Evolutionary conservation across 78 protist genomes (phyloP).

Genomic region (Planoprotostelium fungivorum): DNA sequence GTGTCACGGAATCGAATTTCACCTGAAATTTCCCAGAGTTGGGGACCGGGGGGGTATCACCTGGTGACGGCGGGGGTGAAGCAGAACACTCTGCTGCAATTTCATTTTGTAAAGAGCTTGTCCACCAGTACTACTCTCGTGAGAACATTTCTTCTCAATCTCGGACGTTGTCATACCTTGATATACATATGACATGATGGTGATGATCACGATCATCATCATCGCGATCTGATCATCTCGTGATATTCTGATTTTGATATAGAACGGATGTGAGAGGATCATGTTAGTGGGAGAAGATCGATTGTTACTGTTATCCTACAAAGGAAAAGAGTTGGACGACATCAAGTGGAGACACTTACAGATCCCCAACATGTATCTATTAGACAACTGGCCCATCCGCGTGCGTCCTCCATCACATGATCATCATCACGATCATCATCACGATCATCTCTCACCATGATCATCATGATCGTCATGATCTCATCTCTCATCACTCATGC

Average conservation of each 20-base stretch:
- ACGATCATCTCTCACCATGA: neutral
- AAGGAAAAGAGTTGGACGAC: conserved; percentile 58
- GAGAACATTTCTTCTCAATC: neutral
- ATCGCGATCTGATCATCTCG: no score
- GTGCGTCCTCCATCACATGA: neutral
- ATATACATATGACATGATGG: neutral
- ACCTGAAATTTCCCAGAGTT: conserved; percentile 4
- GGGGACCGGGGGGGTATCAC: conserved; percentile 64
- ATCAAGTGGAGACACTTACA: conserved; percentile 60
- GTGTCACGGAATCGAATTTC: neutral
- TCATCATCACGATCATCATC: neutral
- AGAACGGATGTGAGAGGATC: conserved; percentile 46
- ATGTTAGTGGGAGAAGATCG: conserved; percentile 56
- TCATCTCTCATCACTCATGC: neutral
- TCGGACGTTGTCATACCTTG: neutral
- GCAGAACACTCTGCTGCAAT: conserved; percentile 48
- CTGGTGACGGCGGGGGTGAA: conserved; percentile 32
- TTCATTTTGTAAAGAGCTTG: conserved; percentile 38
- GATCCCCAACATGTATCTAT: conserved; percentile 38
- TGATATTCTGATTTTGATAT: neutral
- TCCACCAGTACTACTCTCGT: conserved; percentile 38
- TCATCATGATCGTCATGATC: neutral
- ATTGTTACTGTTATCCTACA: conserved; percentile 32
- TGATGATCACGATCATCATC: neutral
- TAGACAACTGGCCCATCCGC: conserved; percentile 66